Base-by-base conservation (phyloP, 805 yeast species). In the Blastobotrys chiropterorum region DNA sequence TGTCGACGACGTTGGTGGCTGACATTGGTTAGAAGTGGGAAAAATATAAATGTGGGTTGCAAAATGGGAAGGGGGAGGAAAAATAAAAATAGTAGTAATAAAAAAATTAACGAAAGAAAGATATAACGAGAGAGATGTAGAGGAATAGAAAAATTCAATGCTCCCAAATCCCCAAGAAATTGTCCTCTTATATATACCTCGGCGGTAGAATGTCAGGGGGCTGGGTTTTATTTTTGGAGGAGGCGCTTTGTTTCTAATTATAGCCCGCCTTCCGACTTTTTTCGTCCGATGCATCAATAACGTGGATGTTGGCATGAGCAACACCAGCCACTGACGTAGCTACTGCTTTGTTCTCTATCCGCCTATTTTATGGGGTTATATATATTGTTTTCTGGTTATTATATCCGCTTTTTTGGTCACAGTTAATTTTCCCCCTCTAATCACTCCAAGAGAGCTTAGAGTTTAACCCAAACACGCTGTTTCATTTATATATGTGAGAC, bases 11-110 rank as follows among this genome's bases (percentile, higher is more conserved):
- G 8, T 48, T 3, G 13, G 42, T 41, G 15, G 30, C 38, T 20
- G 54, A 47, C 46, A 48, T 50, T 16, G 31, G 45, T 7, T 26
- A 15, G 14, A 20, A 6, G 31, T 26, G 31, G n/a, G 21, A 20
- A 4, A 4, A 2, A 19, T 20, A 30, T 13, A 20, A 40, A 13
- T 13, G 11, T 13, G 20, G 5, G 43, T 5, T 5, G 15, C 8
- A 43, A 5, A 39, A n/a, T 8, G 14, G 13, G 15, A 40, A 40
- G 11, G 44, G 17, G 21, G n/a, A n/a, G n/a, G n/a, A 40, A 40
- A 7, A 8, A 15, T 26, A 26, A 11, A 26, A 11, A 26, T 26
- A 26, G 31, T 20, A 6, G n/a, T 11, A 26, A 6, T 13, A 30
- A 4, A 26, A 15, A 14, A 4, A n/a, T 26, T 20, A 15, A 30